Evolutionary conservation across 305 asterid species (phyloP).

Genomic region (Fraxinus latifolia): DNA sequence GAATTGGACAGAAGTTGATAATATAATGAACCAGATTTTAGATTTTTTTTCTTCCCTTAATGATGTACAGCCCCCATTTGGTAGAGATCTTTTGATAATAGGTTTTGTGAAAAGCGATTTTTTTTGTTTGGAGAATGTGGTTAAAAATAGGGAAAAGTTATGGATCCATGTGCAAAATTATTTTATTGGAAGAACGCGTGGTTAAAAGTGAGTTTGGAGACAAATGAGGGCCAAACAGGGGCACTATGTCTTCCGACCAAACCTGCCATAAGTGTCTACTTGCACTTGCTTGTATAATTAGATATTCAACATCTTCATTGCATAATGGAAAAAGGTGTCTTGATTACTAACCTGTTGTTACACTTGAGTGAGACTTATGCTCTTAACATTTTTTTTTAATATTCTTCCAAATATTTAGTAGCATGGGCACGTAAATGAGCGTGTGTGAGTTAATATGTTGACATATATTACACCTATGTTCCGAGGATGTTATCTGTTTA

Average conservation of each 20-base stretch:
- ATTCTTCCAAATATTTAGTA: neutral
- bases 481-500: neutral
- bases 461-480: neutral
- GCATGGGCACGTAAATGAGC: neutral
- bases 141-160: neutral
- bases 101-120: neutral
- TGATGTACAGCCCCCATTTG: neutral
- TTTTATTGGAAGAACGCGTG: neutral
- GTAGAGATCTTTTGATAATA: neutral
- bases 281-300: neutral
- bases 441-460: neutral
- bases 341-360: neutral
- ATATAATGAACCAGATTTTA: neutral
- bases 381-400: neutral
- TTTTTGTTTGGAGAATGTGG: neutral
- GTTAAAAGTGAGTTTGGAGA: neutral
- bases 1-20: neutral
- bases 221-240: neutral
- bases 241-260: neutral
- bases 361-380: neutral
- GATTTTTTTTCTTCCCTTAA: neutral
- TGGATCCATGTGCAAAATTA: neutral
- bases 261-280: slow-evolving; percentile 1
- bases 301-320: neutral
- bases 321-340: neutral